Base-by-base conservation (phyloP, 2,329 filamentous ascomycete genomes). In the Aspergillus tamarii region DNA sequence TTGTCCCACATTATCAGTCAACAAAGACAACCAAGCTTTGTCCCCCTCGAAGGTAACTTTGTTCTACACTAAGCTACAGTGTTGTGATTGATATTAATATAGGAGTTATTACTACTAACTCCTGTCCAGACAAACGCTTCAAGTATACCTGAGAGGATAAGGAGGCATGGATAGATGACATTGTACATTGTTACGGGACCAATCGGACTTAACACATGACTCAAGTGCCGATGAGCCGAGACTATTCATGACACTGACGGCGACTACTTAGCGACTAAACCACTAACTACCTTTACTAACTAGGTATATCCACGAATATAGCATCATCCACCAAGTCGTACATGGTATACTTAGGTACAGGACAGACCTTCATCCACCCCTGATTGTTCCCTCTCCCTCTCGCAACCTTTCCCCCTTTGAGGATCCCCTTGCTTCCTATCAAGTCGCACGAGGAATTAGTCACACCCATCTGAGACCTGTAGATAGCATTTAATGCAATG, bases 401-500 rank as follows among this genome's bases (percentile, higher is more conserved):
- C 39, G 39, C 39, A 41, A 41, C 16, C 10, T 41, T 41, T 41
- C 39, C 57, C 46, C 45, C 45, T 52, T 52, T 36, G 32, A 16
- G 43, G 45, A 59, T 59, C 28, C 57, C 57, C 57, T 59, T 59
- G 57, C 57, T 39, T 59, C 19, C 30, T n/a, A 59, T 32, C 32
- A 32, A 28, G 57, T 59, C 34, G 57, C 57, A 59, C 57, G 57
- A 59, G 45, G 32, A 21, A 53, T 39, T 39, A 60, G 34, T 58
- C 60, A 34, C 54, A 56, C 45, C 26, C 45, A 61, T 53, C 23
- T 36, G 50, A 36, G 55, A 58, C 26, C 43, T 50, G 54, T 50
- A 52, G 50, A 57, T 53, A 45, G 54, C n/a, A 57, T 57, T 45
- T 55, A 21, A 52, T 41, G 57, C 66, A 53, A 71, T 73, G 72